These are phyloP conservation scores for Sclerotinia trifoliorum DNA, from an alignment of 2,329 filamentous ascomycete genomes.

Conservation along the genomic window DNA sequence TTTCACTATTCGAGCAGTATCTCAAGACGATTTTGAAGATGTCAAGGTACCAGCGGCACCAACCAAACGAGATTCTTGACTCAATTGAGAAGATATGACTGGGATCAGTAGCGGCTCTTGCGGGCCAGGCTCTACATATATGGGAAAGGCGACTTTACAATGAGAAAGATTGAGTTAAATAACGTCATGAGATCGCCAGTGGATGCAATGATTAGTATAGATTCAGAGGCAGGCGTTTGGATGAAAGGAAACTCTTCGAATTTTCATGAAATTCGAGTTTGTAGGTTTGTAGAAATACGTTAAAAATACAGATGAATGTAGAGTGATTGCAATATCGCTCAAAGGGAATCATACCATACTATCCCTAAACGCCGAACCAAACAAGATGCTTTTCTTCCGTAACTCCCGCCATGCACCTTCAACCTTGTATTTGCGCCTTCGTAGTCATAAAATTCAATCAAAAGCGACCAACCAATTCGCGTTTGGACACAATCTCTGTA, in stretches of 20 bases:
- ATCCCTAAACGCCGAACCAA: constrained; percentile 23
- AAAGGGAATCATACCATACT: constrained; percentile 28
- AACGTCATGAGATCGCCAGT: neutral
- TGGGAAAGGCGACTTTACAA: neutral
- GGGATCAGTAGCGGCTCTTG: neutral
- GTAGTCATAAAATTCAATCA: constrained; percentile 34
- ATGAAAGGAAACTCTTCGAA: constrained; percentile 18
- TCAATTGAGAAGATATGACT: neutral
- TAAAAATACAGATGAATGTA: constrained; percentile 32
- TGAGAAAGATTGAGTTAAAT: neutral
- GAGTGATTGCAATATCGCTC: constrained; percentile 23
- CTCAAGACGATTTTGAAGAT: constrained; percentile 96
- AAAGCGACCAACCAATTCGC: constrained; percentile 31
- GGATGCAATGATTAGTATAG: constrained; percentile 8
- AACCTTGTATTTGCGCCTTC: constrained; percentile 32
- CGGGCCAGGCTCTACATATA: neutral
- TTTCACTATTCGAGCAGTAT: constrained; percentile 78
- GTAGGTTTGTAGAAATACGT: constrained; percentile 24
- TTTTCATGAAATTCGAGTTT: constrained; percentile 23
- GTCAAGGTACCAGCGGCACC: constrained; percentile 75
- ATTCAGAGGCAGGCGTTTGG: neutral
- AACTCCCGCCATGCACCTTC: constrained; percentile 27
- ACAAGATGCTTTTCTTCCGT: constrained; percentile 27
- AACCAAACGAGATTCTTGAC: constrained; percentile 19
- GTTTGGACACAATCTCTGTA: constrained; percentile 1